Evolutionary conservation across 371 early-diverging fungal species (phyloP).

Genomic region (Actinomucor elegans): DNA sequence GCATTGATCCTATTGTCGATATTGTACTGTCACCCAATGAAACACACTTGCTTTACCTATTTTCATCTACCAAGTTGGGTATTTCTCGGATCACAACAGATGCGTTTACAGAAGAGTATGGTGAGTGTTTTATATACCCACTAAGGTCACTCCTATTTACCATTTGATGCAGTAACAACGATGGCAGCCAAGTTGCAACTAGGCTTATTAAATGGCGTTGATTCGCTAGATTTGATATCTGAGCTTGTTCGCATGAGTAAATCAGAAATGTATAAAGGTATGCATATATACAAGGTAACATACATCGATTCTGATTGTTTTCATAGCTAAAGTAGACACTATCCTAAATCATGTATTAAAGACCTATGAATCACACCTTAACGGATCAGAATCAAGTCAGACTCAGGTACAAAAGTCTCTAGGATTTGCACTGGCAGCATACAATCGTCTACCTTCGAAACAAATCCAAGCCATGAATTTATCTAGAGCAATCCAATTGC

Average conservation of each 20-base stretch:
- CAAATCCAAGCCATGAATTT: slow-evolving; percentile 32
- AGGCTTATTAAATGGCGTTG: slow-evolving; percentile 35
- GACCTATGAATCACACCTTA: slow-evolving; percentile 19
- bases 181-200: slow-evolving; percentile 16
- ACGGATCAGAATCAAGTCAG: slow-evolving; percentile 2
- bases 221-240: slow-evolving; percentile 38
- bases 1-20: slow-evolving; percentile 31
- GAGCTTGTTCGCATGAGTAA: slow-evolving; percentile 28
- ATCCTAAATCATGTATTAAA: slow-evolving; percentile 21
- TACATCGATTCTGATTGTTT: background rate
- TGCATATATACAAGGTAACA: background rate
- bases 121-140: background rate
- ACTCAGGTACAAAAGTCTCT: slow-evolving; percentile 29
- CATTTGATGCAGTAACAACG: slow-evolving; percentile 2
- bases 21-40: slow-evolving; percentile 38
- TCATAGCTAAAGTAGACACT: slow-evolving; percentile 18
- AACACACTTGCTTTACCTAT: slow-evolving; percentile 38
- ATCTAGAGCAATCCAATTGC: slow-evolving; percentile 39
- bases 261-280: slow-evolving; percentile 19
- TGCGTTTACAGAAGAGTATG: background rate
- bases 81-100: slow-evolving; percentile 28
- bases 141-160: background rate
- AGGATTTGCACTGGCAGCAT: slow-evolving; percentile 35
- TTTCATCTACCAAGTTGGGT: slow-evolving; percentile 30
- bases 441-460: slow-evolving; percentile 21